These are phyloP conservation scores for Penicillium paradoxum DNA, from an alignment of 495 filamentous ascomycete species.

Conservation along the genomic window DNA sequence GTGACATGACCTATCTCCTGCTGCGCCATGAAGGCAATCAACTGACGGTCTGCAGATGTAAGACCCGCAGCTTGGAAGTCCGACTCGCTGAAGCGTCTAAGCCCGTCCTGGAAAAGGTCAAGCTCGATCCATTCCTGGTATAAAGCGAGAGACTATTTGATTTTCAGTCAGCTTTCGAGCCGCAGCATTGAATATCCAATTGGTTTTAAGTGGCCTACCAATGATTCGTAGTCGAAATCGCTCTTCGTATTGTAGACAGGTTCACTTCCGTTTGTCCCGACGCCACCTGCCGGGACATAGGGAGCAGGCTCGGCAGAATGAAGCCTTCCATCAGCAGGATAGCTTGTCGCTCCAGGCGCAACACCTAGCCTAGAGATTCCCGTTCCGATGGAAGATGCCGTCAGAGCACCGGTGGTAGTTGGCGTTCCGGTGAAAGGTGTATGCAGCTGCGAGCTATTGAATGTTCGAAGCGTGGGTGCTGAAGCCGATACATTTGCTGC, in stretches of 20 bases:
- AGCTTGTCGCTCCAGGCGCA: slow-evolving; percentile 50
- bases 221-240: slow-evolving; percentile 72
- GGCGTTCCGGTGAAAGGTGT: slow-evolving; percentile 56
- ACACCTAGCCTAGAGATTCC: slow-evolving; percentile 44
- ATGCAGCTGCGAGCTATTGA: slow-evolving; percentile 31
- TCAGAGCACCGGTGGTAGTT: slow-evolving; percentile 55
- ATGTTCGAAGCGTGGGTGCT: slow-evolving; percentile 19
- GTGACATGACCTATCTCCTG: slow-evolving; percentile 82
- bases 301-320: slow-evolving; percentile 61
- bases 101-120: slow-evolving; percentile 78
- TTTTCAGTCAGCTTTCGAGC: slow-evolving; percentile 17
- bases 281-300: slow-evolving; percentile 68
- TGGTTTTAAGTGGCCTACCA: slow-evolving; percentile 37
- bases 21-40: slow-evolving; percentile 80
- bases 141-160: slow-evolving; percentile 51
- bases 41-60: slow-evolving; percentile 58
- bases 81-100: slow-evolving; percentile 61
- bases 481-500: background rate
- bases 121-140: slow-evolving; percentile 88
- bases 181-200: background rate
- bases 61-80: slow-evolving; percentile 69
- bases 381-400: slow-evolving; percentile 42
- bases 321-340: slow-evolving; percentile 67
- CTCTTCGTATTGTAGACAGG: slow-evolving; percentile 69
- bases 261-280: slow-evolving; percentile 69